Evolutionary conservation across 2,329 filamentous ascomycete species (phyloP).

Genomic region (Sporothrix protearum): DNA sequence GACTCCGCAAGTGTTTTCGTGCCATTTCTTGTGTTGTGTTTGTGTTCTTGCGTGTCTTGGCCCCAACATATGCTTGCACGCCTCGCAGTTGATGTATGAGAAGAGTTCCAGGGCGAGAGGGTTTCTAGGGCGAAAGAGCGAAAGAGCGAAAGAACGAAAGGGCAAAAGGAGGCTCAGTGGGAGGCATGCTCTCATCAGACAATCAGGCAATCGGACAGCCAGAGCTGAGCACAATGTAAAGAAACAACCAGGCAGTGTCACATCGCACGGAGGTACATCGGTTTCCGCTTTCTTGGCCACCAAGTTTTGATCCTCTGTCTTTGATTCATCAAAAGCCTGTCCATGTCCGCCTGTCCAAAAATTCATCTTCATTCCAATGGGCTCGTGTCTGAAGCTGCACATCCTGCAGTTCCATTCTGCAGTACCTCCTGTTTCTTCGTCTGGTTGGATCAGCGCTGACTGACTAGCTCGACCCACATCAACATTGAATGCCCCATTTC

Average conservation of each 20-base stretch:
- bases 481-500: not conserved
- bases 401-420: not conserved
- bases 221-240: not conserved
- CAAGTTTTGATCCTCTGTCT: not conserved
- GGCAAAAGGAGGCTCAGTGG: not conserved
- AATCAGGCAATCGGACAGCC: not conserved
- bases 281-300: not conserved
- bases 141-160: too few species aligned
- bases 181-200: not conserved
- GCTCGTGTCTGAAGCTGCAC: not conserved
- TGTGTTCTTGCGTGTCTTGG: not conserved
- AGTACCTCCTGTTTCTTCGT: not conserved
- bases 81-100: not conserved
- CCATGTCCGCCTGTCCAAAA: not conserved
- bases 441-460: not conserved
- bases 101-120: not conserved
- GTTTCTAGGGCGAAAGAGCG: too few species aligned
- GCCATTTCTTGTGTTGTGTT: not conserved
- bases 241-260: not conserved
- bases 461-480: not conserved
- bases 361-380: not conserved
- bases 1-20: not conserved
- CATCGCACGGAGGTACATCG: not conserved
- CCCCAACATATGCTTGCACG: not conserved
- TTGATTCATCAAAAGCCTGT: not conserved